A percentile compares a stretch with the other conserved stretches of the same genome.
phyloP scores from a whole-genome alignment of 768 basidiomycete genomes.

The Clitopilus passeckerianus region DNA sequence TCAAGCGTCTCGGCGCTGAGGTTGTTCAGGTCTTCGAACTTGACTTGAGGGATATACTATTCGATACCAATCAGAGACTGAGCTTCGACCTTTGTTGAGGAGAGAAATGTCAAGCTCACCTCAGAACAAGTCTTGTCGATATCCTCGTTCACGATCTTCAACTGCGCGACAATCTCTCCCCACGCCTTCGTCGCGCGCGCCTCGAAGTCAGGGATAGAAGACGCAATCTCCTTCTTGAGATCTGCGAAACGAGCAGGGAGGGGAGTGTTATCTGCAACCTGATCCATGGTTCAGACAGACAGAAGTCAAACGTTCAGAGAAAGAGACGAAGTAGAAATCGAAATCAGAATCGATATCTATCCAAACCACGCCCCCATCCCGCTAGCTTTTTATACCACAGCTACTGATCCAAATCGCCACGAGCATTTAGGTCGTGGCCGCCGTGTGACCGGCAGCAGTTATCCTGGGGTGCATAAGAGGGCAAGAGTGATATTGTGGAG shows the following conservation, averaged over 20 bases:
- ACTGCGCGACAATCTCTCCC: conserved; percentile 50
- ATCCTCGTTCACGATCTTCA: conserved; percentile 37
- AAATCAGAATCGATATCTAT: not conserved
- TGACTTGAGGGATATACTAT: conserved; percentile 60
- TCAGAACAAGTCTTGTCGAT: conserved; percentile 44
- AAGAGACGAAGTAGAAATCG: not conserved
- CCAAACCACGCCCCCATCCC: not conserved
- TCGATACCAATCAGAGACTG: too few species aligned
- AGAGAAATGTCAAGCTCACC: too few species aligned
- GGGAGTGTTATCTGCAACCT: conserved; percentile 3
- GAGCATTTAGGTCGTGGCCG: not conserved
- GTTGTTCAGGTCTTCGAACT: conserved; percentile 46
- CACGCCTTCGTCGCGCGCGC: conserved; percentile 47
- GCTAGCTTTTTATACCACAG: not conserved
- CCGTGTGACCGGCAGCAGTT: not conserved
- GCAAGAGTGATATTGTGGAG: not conserved
- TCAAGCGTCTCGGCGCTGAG: conserved; percentile 41
- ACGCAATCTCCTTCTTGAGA: conserved; percentile 53
- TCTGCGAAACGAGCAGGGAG: conserved; percentile 50
- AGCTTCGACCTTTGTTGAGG: too few species aligned
- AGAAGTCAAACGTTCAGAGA: too few species aligned
- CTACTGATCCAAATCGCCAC: not conserved
- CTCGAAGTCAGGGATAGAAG: conserved; percentile 46
- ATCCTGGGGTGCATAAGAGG: not conserved
- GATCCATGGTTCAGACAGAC: not conserved